These are phyloP conservation scores for Sanguinoderma infundibulare DNA, from an alignment of 1,284 basidiomycete genomes.

Conservation along the genomic window DNA sequence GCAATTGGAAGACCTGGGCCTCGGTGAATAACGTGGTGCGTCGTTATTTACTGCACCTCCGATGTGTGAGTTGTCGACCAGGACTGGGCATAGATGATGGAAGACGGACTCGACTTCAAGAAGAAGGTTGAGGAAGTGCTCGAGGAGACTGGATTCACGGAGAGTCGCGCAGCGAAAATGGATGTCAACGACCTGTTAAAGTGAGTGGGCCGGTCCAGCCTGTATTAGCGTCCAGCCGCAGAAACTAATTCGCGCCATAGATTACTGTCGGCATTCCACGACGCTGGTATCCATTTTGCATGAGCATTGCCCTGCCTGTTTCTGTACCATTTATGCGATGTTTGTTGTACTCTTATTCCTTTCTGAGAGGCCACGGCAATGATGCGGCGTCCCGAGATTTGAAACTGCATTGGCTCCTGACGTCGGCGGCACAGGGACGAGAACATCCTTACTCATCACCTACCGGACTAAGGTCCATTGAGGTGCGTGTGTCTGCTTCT, in stretches of 20 bases:
- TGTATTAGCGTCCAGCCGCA: background rate
- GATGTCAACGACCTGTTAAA: conserved; percentile 79
- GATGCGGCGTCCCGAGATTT: background rate
- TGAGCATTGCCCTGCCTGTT: conserved; percentile 30
- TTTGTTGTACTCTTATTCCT: background rate
- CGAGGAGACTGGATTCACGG: conserved; percentile 62
- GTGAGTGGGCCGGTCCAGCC: conserved; percentile 41
- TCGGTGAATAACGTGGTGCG: conserved; percentile 78
- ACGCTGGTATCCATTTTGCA: conserved; percentile 83
- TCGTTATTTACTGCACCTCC: conserved; percentile 8
- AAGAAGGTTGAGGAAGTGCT: conserved; percentile 81
- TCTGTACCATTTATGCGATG: background rate
- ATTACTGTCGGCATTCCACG: conserved; percentile 80
- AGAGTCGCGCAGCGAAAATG: conserved; percentile 81
- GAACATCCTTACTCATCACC: background rate
- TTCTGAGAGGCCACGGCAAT: no score
- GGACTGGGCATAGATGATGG: conserved; percentile 58
- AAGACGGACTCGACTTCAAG: conserved; percentile 76
- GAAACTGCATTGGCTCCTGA: background rate
- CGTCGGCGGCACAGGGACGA: background rate
- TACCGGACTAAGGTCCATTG: background rate
- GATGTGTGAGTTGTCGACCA: background rate
- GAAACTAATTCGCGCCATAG: conserved; percentile 36
- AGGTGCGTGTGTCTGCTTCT: background rate
- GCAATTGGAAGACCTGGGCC: conserved; percentile 95